Evolutionary conservation across 139 green algal species (phyloP).

Genomic region (Chlamydomonas sp.): DNA sequence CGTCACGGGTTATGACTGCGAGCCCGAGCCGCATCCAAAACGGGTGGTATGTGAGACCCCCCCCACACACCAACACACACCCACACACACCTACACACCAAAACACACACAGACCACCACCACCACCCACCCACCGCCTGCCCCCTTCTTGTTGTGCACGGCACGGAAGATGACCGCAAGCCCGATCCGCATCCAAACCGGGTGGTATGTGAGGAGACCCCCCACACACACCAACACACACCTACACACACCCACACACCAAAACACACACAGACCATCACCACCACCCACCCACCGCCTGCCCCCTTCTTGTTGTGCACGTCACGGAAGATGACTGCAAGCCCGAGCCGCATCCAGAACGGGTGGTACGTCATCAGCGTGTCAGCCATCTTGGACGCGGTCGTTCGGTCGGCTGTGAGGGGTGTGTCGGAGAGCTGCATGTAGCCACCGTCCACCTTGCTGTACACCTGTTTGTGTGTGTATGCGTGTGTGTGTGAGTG

Average conservation of each 20-base stretch:
- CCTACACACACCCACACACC: background rate
- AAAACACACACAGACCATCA: background rate
- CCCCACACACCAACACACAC: background rate
- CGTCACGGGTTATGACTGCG: too few relatives aligned
- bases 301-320: too few relatives aligned
- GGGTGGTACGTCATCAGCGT: slow-evolving; percentile 70
- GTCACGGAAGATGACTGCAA: slow-evolving; percentile 36
- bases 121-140: too few relatives aligned
- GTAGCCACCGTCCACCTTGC: background rate
- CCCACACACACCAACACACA: background rate
- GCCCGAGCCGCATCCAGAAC: slow-evolving; percentile 70
- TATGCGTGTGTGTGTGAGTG: too few relatives aligned
- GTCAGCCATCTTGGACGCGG: slow-evolving; percentile 32
- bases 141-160: too few relatives aligned
- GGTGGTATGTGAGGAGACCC: too few relatives aligned
- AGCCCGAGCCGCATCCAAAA: too few relatives aligned
- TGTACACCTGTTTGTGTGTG: background rate
- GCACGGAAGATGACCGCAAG: too few relatives aligned
- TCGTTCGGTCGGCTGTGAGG: slow-evolving; percentile 13
- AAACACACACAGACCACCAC: background rate
- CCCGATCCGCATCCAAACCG: too few relatives aligned
- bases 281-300: background rate
- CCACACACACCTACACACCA: background rate
- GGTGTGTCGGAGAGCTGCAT: slow-evolving; percentile 6
- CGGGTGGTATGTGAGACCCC: too few relatives aligned